Base-by-base conservation (phyloP, 306 rosid species). In the Cotoneaster glaucophyllus region DNA sequence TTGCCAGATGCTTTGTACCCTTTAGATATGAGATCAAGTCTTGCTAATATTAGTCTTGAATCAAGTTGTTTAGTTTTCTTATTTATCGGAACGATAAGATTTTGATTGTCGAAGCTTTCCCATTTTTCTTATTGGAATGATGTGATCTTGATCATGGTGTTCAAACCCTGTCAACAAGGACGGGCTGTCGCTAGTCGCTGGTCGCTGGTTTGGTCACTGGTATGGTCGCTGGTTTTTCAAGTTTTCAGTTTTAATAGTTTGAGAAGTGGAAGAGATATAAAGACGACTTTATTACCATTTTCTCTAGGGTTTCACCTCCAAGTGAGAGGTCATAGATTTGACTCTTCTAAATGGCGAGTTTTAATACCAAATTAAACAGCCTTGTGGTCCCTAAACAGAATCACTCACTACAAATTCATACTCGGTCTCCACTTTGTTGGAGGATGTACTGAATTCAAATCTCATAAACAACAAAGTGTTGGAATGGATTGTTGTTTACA, bases 351-450 rank as follows among this genome's bases (percentile, higher is more conserved):
- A 9, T 41, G 3, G 12, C 1, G 44, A 9, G 44, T 41, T 41
- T 0, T 12, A 41, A 41, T 41, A 2, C 12, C 12, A 0, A 41
- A 41, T 41, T 41, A 41, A 41, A 41, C 4, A 39, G 3, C 44
- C 12, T 39, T 9, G 44, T 10, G 44, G 44, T 8, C 3, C 11
- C 1, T 8, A 9, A 2, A 39, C 44, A 41, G 44, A 41, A 41
- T 41, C 12, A 41, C 2, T 41, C 44, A 10, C 44, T 37, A 37
- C 41, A 37, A 37, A 37, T 37, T 7, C 41, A 34, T 39, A 0
- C 0, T 39, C 3, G 11, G 43, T 39, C 43, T 39, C 11, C 11
- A 39, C 11, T 37, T 37, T 37, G 0, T 0, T 2, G 0, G 43
- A 0, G 11, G 0, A 37, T 37, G 43, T 37, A 6, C 11, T 37